Percentiles rank a stretch among this genome's conserved stretches.
Conservation (phyloP, 208 protist species). For the Phytomonas sp. region DNA sequence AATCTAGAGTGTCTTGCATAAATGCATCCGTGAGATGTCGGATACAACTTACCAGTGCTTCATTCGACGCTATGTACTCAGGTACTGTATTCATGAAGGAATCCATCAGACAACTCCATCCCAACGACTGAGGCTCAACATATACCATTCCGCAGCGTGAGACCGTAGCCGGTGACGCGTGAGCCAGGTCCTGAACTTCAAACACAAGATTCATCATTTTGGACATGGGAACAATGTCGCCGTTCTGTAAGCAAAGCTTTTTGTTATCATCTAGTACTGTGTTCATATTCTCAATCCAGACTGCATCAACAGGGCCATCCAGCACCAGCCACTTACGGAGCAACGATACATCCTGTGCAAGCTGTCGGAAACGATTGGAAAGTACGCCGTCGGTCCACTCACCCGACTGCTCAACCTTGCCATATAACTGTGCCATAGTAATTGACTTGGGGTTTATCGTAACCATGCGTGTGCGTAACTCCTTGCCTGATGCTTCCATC, state of each 20-base stretch:
- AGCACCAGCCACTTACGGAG: constrained; percentile 95
- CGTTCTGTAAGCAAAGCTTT: constrained; percentile 95
- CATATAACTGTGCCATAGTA: constrained; percentile 94
- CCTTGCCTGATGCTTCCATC: constrained; percentile 57
- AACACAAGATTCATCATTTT: constrained; percentile 95
- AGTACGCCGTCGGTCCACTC: constrained; percentile 97
- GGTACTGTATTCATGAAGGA: constrained; percentile 79
- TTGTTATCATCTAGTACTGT: constrained; percentile 98
- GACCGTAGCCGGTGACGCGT: constrained; percentile 97
- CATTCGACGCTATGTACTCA: constrained; percentile 38
- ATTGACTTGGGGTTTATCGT: constrained; percentile 95
- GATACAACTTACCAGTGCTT: constrained; percentile 26
- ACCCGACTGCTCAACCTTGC: constrained; percentile 91
- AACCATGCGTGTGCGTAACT: constrained; percentile 79
- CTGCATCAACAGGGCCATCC: constrained; percentile 97
- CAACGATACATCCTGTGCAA: constrained; percentile 69
- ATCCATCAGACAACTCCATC: constrained; percentile 88
- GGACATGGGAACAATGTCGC: constrained; percentile 96
- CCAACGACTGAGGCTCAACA: constrained; percentile 91
- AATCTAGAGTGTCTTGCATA: constrained; percentile 72
- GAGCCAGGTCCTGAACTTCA: constrained; percentile 94
- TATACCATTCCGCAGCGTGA: constrained; percentile 98
- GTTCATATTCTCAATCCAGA: constrained; percentile 99
- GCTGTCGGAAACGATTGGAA: constrained; percentile 88
- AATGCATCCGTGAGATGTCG: constrained; percentile 49